Conservation (phyloP, 1,284 basidiomycete species). For the Ceratobasidium sp. region DNA sequence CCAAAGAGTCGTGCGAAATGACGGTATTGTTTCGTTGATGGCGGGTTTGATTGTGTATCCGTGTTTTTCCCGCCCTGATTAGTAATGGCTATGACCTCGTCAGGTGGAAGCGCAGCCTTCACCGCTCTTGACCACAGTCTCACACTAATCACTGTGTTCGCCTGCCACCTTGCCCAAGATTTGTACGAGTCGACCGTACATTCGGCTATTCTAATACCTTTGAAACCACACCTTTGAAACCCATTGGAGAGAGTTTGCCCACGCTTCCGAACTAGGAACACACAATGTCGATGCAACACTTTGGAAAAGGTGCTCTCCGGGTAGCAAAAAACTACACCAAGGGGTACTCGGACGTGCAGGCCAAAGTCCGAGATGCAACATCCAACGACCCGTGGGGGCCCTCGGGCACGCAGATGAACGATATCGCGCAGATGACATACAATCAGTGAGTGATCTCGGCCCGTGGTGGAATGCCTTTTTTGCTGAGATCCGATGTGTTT, state of each 20-base stretch:
- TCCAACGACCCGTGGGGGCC: constrained; percentile 99
- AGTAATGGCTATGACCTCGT: constrained; percentile 23
- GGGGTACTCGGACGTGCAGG: constrained; percentile 90
- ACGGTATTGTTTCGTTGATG: no score
- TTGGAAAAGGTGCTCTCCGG: constrained; percentile 63
- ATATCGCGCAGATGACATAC: constrained; percentile 96
- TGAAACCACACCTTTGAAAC: not conserved
- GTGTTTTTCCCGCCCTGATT: not conserved
- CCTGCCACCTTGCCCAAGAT: not conserved
- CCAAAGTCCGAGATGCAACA: constrained; percentile 98
- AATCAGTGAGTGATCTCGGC: constrained; percentile 78
- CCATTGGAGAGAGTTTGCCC: not conserved
- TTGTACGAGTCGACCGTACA: no score
- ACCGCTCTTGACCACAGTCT: constrained; percentile 11
- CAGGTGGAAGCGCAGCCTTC: constrained; percentile 31
- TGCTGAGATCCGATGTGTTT: not conserved
- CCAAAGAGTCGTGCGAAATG: no score
- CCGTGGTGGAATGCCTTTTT: constrained; percentile 26
- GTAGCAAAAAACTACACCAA: constrained; percentile 96
- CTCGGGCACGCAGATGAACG: constrained; percentile 98
- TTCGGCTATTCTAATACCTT: no score
- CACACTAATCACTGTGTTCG: not conserved
- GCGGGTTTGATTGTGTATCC: not conserved
- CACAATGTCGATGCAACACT: constrained; percentile 45
- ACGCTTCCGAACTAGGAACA: not conserved